These are phyloP conservation scores for Bretschneidera sinensis DNA, from an alignment of 345 rosid genomes.

Conservation along the genomic window DNA sequence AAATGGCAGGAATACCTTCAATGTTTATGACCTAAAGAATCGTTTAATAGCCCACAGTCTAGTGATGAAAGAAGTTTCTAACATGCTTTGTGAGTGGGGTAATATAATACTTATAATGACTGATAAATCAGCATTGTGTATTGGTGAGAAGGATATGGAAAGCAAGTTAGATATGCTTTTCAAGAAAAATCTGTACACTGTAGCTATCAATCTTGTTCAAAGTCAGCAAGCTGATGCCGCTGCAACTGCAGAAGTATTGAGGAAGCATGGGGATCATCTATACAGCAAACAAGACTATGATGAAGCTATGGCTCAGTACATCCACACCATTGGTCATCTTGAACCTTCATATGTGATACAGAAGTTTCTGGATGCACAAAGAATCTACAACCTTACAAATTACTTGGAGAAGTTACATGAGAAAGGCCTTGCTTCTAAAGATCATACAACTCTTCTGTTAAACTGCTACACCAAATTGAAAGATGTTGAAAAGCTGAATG, in stretches of 20 bases:
- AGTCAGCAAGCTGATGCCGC: conserved; percentile 99
- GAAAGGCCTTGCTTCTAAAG: conserved; percentile 98
- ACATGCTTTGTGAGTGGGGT: conserved; percentile 98
- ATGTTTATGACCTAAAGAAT: conserved; percentile 88
- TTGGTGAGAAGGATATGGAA: conserved; percentile 99
- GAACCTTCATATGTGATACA: conserved; percentile 99
- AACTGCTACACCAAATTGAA: conserved; percentile 95
- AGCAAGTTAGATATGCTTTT: conserved; percentile 98
- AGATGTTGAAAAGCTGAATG: conserved; percentile 87
- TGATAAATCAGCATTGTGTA: conserved; percentile 70
- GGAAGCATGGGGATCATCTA: conserved; percentile 97
- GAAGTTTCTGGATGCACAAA: conserved; percentile 97
- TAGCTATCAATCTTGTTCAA: conserved; percentile 94
- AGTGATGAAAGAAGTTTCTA: conserved; percentile 77
- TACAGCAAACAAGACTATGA: conserved; percentile 94
- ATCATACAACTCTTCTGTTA: conserved; percentile 93
- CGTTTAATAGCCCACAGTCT: conserved; percentile 84
- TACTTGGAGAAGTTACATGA: conserved; percentile 92
- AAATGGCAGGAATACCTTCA: conserved; percentile 62
- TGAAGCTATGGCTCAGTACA: conserved; percentile 94
- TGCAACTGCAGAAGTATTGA: conserved; percentile 93
- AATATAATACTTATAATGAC: conserved; percentile 70
- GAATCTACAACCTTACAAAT: conserved; percentile 94
- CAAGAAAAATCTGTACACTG: conserved; percentile 90
- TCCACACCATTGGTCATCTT: conserved; percentile 86